These are phyloP conservation scores for Alternaria sp. DNA, from an alignment of 2,329 filamentous ascomycete species.

Conservation along the genomic window DNA sequence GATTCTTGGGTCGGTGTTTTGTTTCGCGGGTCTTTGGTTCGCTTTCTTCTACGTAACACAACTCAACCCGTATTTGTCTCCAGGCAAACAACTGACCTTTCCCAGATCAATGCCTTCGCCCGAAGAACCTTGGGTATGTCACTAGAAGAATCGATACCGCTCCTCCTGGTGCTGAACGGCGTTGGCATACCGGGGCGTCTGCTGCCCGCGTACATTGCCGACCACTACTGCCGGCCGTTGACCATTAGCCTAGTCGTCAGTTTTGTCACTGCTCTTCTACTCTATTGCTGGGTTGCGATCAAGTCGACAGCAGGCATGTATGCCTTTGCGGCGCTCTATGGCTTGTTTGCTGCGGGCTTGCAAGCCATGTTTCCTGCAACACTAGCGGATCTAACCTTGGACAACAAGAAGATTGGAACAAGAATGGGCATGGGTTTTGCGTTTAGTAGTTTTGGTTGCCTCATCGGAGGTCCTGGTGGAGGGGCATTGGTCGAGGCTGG, in stretches of 20 bases:
- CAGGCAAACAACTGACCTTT: slow-evolving; percentile 1
- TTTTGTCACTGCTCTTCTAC: slow-evolving; percentile 52
- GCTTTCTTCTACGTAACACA: slow-evolving; percentile 51
- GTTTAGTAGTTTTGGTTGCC: slow-evolving; percentile 35
- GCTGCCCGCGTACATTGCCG: slow-evolving; percentile 57
- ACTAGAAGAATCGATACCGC: slow-evolving; percentile 47
- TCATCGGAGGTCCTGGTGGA: slow-evolving; percentile 42
- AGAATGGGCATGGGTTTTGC: slow-evolving; percentile 56
- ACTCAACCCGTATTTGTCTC: slow-evolving; percentile 4
- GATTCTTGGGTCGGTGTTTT: slow-evolving; percentile 42
- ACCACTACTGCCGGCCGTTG: slow-evolving; percentile 53
- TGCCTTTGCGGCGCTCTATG: slow-evolving; percentile 57
- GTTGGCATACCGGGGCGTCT: slow-evolving; percentile 61
- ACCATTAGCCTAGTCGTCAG: slow-evolving; percentile 53
- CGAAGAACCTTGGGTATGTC: slow-evolving; percentile 60
- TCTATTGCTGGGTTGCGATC: slow-evolving; percentile 58
- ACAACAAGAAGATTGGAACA: slow-evolving; percentile 55
- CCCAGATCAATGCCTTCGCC: slow-evolving; percentile 50
- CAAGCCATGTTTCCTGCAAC: slow-evolving; percentile 57
- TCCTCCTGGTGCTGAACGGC: slow-evolving; percentile 58
- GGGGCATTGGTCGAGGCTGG: slow-evolving; percentile 48
- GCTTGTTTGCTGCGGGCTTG: slow-evolving; percentile 58
- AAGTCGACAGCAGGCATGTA: slow-evolving; percentile 51
- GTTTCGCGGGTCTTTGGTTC: slow-evolving; percentile 47
- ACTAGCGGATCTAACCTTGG: slow-evolving; percentile 54